Conservation (phyloP, 1,284 basidiomycete genomes). For the Trametes polyzona region DNA sequence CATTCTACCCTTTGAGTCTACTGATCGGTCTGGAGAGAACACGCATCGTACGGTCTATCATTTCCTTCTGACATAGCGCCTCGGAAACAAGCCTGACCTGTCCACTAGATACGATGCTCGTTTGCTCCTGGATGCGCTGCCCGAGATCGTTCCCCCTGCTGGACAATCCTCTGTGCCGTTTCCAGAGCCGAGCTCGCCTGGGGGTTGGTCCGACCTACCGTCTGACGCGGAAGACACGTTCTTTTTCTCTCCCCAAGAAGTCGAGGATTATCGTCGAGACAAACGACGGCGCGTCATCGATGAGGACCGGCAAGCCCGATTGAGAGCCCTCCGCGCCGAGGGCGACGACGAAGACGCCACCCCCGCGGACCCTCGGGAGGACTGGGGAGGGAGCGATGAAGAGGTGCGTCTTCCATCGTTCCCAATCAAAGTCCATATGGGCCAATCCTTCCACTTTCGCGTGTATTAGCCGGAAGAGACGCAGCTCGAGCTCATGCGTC, state of each 20-base stretch:
- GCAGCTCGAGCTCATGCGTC: conserved; percentile 71
- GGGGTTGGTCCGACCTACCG: conserved; percentile 80
- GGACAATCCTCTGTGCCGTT: no score
- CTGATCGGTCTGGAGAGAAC: background rate
- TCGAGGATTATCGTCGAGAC: conserved; percentile 64
- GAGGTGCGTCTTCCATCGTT: conserved; percentile 49
- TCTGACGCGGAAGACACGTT: conserved; percentile 85
- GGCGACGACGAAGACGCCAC: conserved; percentile 38
- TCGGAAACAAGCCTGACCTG: background rate
- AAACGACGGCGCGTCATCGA: conserved; percentile 71
- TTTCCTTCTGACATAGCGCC: conserved; percentile 13
- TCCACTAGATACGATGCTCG: conserved; percentile 75
- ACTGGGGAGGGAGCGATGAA: conserved; percentile 77
- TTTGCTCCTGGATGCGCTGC: conserved; percentile 63
- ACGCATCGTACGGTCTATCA: conserved; percentile 9
- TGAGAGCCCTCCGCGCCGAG: conserved; percentile 57
- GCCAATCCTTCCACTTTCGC: background rate
- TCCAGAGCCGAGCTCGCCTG: conserved; percentile 45
- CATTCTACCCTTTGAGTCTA: background rate
- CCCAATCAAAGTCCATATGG: background rate
- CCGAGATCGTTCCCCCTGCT: conserved; percentile 24
- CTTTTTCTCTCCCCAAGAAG: conserved; percentile 70
- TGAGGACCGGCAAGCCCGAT: conserved; percentile 59
- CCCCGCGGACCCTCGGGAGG: conserved; percentile 39
- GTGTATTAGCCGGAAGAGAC: conserved; percentile 64